These are phyloP conservation scores for Globisporangium apiculatum DNA, from an alignment of 352 stramenopile species.

Conservation along the genomic window DNA sequence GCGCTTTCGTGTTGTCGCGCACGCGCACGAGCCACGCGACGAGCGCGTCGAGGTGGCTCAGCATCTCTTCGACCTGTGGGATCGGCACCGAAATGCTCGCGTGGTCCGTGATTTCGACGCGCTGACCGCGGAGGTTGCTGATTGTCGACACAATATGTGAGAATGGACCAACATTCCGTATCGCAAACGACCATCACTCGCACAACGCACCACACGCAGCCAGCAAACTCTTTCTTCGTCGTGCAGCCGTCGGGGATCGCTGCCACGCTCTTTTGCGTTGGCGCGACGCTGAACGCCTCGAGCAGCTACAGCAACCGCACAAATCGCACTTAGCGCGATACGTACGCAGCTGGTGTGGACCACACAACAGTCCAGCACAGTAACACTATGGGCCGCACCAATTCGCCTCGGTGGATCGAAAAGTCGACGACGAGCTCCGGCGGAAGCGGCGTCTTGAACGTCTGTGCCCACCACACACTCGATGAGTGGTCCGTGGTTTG, in stretches of 20 bases:
- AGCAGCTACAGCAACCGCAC: slow-evolving; percentile 30
- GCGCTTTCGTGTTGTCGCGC: slow-evolving; percentile 65
- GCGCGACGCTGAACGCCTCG: slow-evolving; percentile 58
- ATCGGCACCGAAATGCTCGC: slow-evolving; percentile 58
- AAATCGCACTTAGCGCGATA: not conserved
- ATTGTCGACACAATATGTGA: no score
- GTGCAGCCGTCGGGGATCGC: slow-evolving; percentile 53
- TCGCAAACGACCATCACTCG: not conserved
- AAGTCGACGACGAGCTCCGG: slow-evolving; percentile 77
- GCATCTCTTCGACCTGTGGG: slow-evolving; percentile 75
- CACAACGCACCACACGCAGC: slow-evolving; percentile 58
- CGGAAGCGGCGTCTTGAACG: slow-evolving; percentile 65
- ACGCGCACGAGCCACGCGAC: slow-evolving; percentile 57
- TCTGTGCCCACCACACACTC: slow-evolving; percentile 15
- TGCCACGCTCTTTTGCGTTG: slow-evolving; percentile 44
- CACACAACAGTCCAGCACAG: not conserved
- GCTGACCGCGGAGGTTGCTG: slow-evolving; percentile 66
- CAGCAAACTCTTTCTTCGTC: slow-evolving; percentile 77
- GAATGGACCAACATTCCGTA: not conserved
- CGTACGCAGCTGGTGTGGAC: no score
- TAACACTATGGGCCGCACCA: slow-evolving; percentile 24
- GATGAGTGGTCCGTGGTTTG: not conserved
- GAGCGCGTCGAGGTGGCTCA: slow-evolving; percentile 55
- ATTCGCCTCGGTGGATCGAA: slow-evolving; percentile 70
- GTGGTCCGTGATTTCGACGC: slow-evolving; percentile 77